These are phyloP conservation scores for Ambrosiella xylebori DNA, from an alignment of 2,329 filamentous ascomycete species.

Conservation along the genomic window DNA sequence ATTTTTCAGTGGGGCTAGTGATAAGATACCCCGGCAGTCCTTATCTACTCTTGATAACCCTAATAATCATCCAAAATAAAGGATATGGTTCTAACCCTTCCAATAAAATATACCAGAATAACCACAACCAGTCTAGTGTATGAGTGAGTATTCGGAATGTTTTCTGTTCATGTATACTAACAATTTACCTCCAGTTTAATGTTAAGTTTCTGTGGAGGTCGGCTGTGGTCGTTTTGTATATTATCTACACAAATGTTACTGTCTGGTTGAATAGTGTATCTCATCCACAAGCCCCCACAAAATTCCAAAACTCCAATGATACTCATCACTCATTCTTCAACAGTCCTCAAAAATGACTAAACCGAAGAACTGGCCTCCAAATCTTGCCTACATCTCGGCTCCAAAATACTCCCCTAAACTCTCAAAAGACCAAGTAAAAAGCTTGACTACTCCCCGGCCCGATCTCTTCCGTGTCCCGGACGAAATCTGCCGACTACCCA, in stretches of 20 bases:
- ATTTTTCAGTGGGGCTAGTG: conserved; percentile 13
- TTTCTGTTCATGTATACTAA: too few species aligned
- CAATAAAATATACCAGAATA: background rate
- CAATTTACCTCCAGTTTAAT: too few species aligned
- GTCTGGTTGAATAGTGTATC: too few species aligned
- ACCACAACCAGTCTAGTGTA: background rate
- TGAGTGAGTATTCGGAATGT: too few species aligned
- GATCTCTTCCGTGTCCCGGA: conserved; percentile 20
- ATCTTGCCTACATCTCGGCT: conserved; percentile 33
- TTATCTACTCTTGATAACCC: conserved; percentile 12
- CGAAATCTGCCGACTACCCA: conserved; percentile 26
- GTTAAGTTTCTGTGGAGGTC: too few species aligned
- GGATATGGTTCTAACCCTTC: background rate
- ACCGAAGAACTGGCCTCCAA: conserved; percentile 40
- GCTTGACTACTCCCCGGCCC: conserved; percentile 13
- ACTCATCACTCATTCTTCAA: background rate
- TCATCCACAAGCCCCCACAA: too few species aligned
- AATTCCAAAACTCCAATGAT: background rate
- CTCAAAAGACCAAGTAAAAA: conserved; percentile 23
- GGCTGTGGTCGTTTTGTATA: too few species aligned
- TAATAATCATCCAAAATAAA: background rate
- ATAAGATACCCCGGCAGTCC: conserved; percentile 1
- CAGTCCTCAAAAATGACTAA: conserved; percentile 15
- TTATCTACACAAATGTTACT: too few species aligned
- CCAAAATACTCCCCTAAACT: conserved; percentile 32